These are phyloP conservation scores for Phoma sp. DNA, from an alignment of 2,329 filamentous ascomycete genomes.

Conservation along the genomic window DNA sequence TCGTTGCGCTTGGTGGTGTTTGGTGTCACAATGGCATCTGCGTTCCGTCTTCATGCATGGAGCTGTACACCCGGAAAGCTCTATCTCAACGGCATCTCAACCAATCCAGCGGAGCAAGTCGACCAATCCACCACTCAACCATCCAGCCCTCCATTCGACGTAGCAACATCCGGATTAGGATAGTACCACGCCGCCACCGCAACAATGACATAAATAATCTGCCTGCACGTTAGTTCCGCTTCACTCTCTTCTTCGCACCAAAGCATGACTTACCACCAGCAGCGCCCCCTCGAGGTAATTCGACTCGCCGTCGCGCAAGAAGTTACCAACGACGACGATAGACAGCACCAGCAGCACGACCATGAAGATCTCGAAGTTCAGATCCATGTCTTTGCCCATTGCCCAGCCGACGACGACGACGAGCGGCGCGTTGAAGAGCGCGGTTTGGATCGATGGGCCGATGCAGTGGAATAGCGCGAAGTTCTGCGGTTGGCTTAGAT, in stretches of 20 bases:
- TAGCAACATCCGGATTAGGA: conserved; percentile 56
- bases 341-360: conserved; percentile 80
- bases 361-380: conserved; percentile 90
- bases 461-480: conserved; percentile 85
- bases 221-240: not conserved
- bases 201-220: conserved; percentile 68
- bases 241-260: not conserved
- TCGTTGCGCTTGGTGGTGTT: too few relatives aligned
- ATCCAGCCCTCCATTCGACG: conserved; percentile 32
- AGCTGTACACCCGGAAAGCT: too few relatives aligned
- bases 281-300: conserved; percentile 90
- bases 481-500: conserved; percentile 57
- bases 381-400: conserved; percentile 70
- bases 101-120: not conserved
- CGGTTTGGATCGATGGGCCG: conserved; percentile 86
- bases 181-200: conserved; percentile 68
- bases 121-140: not conserved
- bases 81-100: too few relatives aligned
- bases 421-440: conserved; percentile 84
- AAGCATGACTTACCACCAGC: conserved; percentile 60
- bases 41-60: too few relatives aligned
- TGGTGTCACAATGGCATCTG: too few relatives aligned
- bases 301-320: conserved; percentile 84
- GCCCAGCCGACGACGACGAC: conserved; percentile 86
- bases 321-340: conserved; percentile 86